Evolutionary conservation across 495 filamentous ascomycete genomes (phyloP), one percentile per base, ranked within the genome.

Genomic region (Tuber indicum): DNA sequence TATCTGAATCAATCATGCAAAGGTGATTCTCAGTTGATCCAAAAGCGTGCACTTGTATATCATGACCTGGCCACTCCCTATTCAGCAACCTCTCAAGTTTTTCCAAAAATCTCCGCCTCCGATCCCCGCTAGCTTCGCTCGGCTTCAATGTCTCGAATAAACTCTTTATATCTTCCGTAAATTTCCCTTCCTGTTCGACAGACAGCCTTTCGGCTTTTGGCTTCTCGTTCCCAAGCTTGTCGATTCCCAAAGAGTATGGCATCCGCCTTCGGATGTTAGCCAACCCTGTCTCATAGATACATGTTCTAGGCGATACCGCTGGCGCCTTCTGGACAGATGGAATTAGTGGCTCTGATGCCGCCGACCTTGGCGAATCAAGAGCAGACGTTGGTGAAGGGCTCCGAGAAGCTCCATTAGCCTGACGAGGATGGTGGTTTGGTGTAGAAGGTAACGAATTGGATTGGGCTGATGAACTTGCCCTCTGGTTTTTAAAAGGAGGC

Each of bases 11-110:
- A 86, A 93, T 95, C 26, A 96, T 97, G 84, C 93, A 97, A 52
- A 98, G 87, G 81, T 96, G 87, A 83, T 99, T 99, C 72, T 96
- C 96, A 58, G 96, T 97, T 8, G 96, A 98, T 32, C 96, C 96
- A 88, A 98, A 99, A 44, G 98, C 90, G 83, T 96, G 91, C 26
- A 97, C 96, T 82, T 89, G 90, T 79, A 98, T 97, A 76, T 95
- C 88, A 80, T 92, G 91, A 3, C 92, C 94, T 3, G 96, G 96
- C 94, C 94, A 99, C 81, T 94, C 90, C 14, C 92, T 86, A 81
- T 95, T 95, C 84, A 99, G 89, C 44, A 98, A 86, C 77, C 88
- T 91, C 84, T 97, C 92, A 82, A 98, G 85, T 86, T 98, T 98
- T 77, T 88, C 86, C 69, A 98, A 90, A 77, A 99, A 89, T 79